These are phyloP conservation scores for Cryphonectria carpinicola DNA, from an alignment of 2,329 filamentous ascomycete species.

Conservation along the genomic window DNA sequence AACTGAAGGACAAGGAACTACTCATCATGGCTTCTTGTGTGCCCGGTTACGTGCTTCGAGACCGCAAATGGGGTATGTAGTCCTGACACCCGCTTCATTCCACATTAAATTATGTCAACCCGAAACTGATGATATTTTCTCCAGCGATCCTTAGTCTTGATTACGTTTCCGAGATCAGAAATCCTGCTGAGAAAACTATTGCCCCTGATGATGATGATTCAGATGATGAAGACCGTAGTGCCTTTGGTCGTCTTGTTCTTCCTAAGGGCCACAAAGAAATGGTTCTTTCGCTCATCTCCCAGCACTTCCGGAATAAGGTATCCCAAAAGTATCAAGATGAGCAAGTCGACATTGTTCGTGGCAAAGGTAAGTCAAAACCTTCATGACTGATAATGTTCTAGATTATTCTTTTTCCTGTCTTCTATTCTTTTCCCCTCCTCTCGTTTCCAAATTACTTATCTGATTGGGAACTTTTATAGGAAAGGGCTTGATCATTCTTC, in stretches of 20 bases:
- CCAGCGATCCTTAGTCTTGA: constrained; percentile 11
- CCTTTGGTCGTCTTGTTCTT: constrained; percentile 38
- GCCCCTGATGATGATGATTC: not conserved
- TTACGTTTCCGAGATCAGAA: not conserved
- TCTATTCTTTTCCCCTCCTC: no score
- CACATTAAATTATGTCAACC: no score
- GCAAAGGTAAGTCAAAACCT: constrained; percentile 37
- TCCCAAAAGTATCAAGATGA: constrained; percentile 25
- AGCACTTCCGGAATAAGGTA: constrained; percentile 39
- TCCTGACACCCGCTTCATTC: no score
- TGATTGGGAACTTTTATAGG: constrained; percentile 21
- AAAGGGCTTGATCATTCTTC: constrained; percentile 40
- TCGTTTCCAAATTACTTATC: no score
- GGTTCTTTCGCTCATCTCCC: constrained; percentile 37
- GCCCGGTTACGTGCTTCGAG: constrained; percentile 40
- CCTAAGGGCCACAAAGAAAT: constrained; percentile 35
- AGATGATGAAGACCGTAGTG: constrained; percentile 24
- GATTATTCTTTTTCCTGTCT: no score
- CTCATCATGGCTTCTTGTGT: constrained; percentile 40
- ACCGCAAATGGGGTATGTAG: constrained; percentile 39
- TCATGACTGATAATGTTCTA: not conserved
- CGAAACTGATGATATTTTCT: no score
- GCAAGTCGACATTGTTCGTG: constrained; percentile 38
- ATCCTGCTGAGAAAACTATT: no score
- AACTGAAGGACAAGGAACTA: constrained; percentile 34